These are phyloP conservation scores for Dryas alaskensis DNA, from an alignment of 306 rosid species.

Conservation along the genomic window DNA sequence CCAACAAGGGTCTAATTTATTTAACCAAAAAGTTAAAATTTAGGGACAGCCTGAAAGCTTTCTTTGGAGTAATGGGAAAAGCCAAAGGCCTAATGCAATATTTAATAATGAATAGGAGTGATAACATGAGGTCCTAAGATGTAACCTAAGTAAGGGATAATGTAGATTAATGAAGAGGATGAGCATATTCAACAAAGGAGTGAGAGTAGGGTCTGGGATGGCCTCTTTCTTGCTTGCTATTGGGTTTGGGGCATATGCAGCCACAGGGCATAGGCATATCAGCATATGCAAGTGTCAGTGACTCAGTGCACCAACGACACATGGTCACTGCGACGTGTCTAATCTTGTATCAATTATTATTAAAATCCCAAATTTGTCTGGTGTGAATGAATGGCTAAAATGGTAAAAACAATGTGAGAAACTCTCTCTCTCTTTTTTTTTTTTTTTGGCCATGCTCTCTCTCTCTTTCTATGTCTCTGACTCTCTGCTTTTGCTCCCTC, in stretches of 20 bases:
- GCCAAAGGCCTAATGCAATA: constrained; percentile 3
- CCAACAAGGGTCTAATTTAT: neutral
- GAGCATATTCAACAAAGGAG: constrained; percentile 32
- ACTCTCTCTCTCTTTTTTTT: neutral
- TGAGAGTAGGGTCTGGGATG: neutral
- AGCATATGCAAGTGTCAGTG: constrained; percentile 23
- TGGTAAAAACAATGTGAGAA: constrained; percentile 1
- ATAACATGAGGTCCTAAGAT: constrained; percentile 31
- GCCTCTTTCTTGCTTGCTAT: neutral
- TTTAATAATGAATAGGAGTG: neutral
- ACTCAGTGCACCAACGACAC: constrained; percentile 13
- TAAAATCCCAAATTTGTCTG: constrained; percentile 29
- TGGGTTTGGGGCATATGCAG: neutral
- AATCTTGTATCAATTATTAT: neutral
- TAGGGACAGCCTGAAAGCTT: constrained; percentile 1
- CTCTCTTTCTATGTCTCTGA: neutral
- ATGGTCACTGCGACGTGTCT: constrained; percentile 24
- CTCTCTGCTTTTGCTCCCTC: too few species aligned
- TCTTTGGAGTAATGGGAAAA: constrained; percentile 13
- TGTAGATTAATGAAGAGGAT: constrained; percentile 38
- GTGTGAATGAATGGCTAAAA: constrained; percentile 42
- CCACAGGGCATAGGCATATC: constrained; percentile 7
- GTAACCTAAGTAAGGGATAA: constrained; percentile 69
- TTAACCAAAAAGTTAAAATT: neutral
- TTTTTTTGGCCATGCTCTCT: too few species aligned